These are phyloP conservation scores for Ploettnerulaceae sp. DNA, from an alignment of 2,329 filamentous ascomycete genomes.

Conservation along the genomic window DNA sequence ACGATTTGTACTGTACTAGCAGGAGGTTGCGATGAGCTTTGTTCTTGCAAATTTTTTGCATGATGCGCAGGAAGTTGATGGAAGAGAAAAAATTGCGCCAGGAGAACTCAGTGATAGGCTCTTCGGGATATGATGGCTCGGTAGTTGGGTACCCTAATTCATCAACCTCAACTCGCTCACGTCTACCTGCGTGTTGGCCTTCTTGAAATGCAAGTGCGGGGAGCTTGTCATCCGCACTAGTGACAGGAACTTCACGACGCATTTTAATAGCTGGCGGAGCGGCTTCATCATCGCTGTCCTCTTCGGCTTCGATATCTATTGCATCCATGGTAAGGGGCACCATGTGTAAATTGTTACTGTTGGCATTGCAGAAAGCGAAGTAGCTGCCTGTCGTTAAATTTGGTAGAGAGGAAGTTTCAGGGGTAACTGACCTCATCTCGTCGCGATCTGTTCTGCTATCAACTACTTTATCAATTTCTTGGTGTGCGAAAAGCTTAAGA, in stretches of 20 bases:
- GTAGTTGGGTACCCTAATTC: slow-evolving; percentile 79
- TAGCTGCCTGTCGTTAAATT: slow-evolving; percentile 51
- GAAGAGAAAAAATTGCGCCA: slow-evolving; percentile 92
- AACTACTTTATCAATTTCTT: slow-evolving; percentile 86
- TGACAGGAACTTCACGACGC: slow-evolving; percentile 41
- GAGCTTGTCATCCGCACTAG: slow-evolving; percentile 39
- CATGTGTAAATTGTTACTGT: slow-evolving; percentile 46
- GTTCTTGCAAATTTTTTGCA: slow-evolving; percentile 95
- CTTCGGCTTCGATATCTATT: slow-evolving; percentile 26
- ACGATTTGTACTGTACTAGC: slow-evolving; percentile 92
- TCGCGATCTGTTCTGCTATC: slow-evolving; percentile 79
- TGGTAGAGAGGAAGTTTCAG: slow-evolving; percentile 8
- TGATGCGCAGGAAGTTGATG: slow-evolving; percentile 91
- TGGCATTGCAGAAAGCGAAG: slow-evolving; percentile 80
- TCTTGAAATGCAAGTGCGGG: slow-evolving; percentile 32
- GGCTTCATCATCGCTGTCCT: slow-evolving; percentile 64
- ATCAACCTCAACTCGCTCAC: slow-evolving; percentile 59
- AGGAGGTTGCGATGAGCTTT: slow-evolving; percentile 93
- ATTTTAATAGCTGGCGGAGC: slow-evolving; percentile 76
- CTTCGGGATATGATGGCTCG: slow-evolving; percentile 52
- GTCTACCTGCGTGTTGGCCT: slow-evolving; percentile 25
- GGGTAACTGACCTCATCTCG: slow-evolving; percentile 64
- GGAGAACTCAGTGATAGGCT: slow-evolving; percentile 84
- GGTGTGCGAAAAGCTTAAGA: slow-evolving; percentile 87
- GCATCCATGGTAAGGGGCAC: slow-evolving; percentile 19